Evolutionary conservation across 805 yeast genomes (phyloP).

Genomic region (Pichia rugopelliculosa): DNA sequence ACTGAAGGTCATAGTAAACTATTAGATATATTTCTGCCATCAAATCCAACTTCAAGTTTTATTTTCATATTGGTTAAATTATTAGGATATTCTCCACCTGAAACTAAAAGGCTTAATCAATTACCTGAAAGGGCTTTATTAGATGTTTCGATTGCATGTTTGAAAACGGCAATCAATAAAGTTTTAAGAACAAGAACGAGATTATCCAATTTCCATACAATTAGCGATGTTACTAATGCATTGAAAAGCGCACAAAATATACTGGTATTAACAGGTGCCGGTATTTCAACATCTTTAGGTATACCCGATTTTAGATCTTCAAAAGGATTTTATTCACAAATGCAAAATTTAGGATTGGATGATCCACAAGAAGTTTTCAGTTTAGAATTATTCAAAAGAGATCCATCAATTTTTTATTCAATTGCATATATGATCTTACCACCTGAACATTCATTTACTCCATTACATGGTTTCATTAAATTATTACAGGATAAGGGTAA

Average conservation of each 20-base stretch:
- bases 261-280: slow-evolving; percentile 85
- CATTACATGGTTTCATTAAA: slow-evolving; percentile 74
- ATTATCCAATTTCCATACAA: slow-evolving; percentile 43
- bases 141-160: slow-evolving; percentile 35
- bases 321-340: slow-evolving; percentile 71
- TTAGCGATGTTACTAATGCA: slow-evolving; percentile 51
- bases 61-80: slow-evolving; percentile 48
- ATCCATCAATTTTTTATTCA: slow-evolving; percentile 78
- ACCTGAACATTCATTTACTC: slow-evolving; percentile 57
- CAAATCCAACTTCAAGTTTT: slow-evolving; percentile 50
- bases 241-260: slow-evolving; percentile 52
- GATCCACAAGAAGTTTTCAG: slow-evolving; percentile 93
- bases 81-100: slow-evolving; percentile 45
- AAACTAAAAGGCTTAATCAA: slow-evolving; percentile 6
- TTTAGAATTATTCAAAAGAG: slow-evolving; percentile 56
- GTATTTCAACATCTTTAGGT: slow-evolving; percentile 82
- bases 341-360: slow-evolving; percentile 58
- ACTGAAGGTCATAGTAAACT: slow-evolving; percentile 53
- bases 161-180: slow-evolving; percentile 59
- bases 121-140: slow-evolving; percentile 12
- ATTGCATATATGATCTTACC: slow-evolving; percentile 83
- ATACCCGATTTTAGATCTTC: slow-evolving; percentile 90
- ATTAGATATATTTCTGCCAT: slow-evolving; percentile 46
- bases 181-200: slow-evolving; percentile 52
- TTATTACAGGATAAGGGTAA: slow-evolving; percentile 69